Conservation (phyloP, 768 basidiomycete genomes). For the Paxillus involutus region DNA sequence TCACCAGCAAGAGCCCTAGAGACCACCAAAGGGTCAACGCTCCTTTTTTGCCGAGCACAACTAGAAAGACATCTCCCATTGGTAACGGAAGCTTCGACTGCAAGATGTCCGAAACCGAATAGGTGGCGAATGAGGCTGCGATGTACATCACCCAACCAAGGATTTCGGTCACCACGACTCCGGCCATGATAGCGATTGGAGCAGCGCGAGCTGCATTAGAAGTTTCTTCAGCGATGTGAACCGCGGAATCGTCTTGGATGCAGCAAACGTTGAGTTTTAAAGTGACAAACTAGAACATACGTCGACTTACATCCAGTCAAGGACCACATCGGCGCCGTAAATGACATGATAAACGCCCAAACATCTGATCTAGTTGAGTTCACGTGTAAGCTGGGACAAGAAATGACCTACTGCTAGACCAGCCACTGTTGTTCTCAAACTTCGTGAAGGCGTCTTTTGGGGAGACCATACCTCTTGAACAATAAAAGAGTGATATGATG, state of each 20-base stretch:
- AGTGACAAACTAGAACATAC: neutral
- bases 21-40: slow-evolving; percentile 45
- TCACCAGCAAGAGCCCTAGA: slow-evolving; percentile 43
- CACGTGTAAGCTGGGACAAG: neutral
- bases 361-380: slow-evolving; percentile 10
- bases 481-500: slow-evolving; percentile 16
- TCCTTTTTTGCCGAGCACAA: slow-evolving; percentile 39
- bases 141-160: slow-evolving; percentile 45
- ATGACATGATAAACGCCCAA: slow-evolving; percentile 26
- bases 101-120: slow-evolving; percentile 36
- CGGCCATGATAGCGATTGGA: slow-evolving; percentile 45
- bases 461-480: slow-evolving; percentile 16
- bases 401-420: slow-evolving; percentile 17
- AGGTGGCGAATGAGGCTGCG: slow-evolving; percentile 42
- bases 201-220: slow-evolving; percentile 43
- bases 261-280: neutral
- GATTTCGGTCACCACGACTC: slow-evolving; percentile 37
- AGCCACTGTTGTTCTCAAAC: slow-evolving; percentile 27
- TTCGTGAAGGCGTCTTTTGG: slow-evolving; percentile 18
- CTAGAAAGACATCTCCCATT: slow-evolving; percentile 41
- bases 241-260: slow-evolving; percentile 44
- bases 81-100: slow-evolving; percentile 35
- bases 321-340: slow-evolving; percentile 27
- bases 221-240: slow-evolving; percentile 46
- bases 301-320: slow-evolving; percentile 21